phyloP scores from a whole-genome alignment of 208 protist species.

The Wallacemonas rigidus region DNA sequence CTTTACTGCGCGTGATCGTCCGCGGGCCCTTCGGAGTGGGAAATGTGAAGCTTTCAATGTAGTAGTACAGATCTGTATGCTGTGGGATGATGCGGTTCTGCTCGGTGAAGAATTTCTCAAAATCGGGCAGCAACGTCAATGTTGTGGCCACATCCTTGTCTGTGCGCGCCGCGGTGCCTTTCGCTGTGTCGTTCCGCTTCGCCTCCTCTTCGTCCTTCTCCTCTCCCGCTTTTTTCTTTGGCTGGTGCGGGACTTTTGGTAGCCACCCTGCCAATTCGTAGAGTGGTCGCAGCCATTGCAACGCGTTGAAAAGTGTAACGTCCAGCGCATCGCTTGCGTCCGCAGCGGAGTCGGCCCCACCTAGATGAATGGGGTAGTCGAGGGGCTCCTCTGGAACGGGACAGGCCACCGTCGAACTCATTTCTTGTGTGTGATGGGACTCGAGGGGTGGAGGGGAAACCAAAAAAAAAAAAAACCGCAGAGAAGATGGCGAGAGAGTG shows the following conservation, averaged over 20 bases:
- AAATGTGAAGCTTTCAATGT: conserved; percentile 52
- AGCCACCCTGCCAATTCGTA: conserved; percentile 63
- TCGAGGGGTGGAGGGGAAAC: neutral
- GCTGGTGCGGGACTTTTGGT: conserved; percentile 13
- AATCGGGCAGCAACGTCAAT: conserved; percentile 41
- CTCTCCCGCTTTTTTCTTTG: neutral
- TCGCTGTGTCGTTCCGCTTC: neutral
- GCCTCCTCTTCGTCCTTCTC: conserved; percentile 3
- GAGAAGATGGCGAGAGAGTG: neutral
- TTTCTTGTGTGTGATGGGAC: neutral
- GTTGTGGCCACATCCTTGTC: conserved; percentile 29
- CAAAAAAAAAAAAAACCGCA: neutral
- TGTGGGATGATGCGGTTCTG: conserved; percentile 54
- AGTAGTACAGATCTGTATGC: conserved; percentile 48
- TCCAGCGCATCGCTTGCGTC: conserved; percentile 17
- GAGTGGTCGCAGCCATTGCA: conserved; percentile 57
- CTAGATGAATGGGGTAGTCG: conserved; percentile 38
- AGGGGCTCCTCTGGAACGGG: conserved; percentile 26
- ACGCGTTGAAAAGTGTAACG: conserved; percentile 52
- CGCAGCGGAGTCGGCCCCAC: neutral
- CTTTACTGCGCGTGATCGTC: conserved; percentile 55
- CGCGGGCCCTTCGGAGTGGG: conserved; percentile 69
- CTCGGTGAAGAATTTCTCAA: conserved; percentile 57
- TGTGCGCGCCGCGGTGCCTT: neutral
- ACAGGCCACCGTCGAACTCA: conserved; percentile 16